Percentiles rank a stretch among this genome's conserved stretches.
These are phyloP conservation scores for Mercurialis annua DNA, from an alignment of 345 rosid species.

Conservation along the genomic window DNA sequence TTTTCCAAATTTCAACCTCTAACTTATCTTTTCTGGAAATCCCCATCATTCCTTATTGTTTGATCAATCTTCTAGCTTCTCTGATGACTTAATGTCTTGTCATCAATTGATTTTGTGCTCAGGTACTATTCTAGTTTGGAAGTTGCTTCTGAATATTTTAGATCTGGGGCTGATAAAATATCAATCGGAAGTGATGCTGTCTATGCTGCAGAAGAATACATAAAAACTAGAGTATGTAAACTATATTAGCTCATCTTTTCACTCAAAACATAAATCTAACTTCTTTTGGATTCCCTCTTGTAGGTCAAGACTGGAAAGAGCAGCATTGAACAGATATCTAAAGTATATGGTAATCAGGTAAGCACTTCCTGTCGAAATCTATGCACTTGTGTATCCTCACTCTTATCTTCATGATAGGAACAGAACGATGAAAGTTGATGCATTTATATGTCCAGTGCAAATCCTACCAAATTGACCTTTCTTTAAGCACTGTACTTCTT, in stretches of 20 bases:
- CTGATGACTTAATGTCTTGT: neutral
- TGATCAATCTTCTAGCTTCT: neutral
- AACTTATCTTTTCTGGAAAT: neutral
- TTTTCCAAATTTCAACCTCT: neutral
- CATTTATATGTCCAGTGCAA: neutral
- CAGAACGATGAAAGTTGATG: too few relatives aligned
- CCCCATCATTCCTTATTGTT: conserved; percentile 2
- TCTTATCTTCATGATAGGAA: neutral
- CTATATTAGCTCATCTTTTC: conserved; percentile 7
- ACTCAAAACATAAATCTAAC: conserved; percentile 10
- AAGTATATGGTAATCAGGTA: conserved; percentile 97
- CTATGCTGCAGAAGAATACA: conserved; percentile 81
- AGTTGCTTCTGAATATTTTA: conserved; percentile 95
- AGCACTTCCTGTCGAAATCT: conserved; percentile 4
- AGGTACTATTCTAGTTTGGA: conserved; percentile 96
- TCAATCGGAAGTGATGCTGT: conserved; percentile 98
- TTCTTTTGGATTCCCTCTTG: conserved; percentile 16
- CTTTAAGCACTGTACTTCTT: neutral
- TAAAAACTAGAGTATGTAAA: conserved; percentile 66
- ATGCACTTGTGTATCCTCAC: neutral
- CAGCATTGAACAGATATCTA: conserved; percentile 90
- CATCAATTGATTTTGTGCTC: conserved; percentile 15
- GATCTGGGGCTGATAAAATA: conserved; percentile 96
- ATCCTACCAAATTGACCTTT: neutral
- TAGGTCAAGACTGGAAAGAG: conserved; percentile 83